These are phyloP conservation scores for Claviceps sp. DNA, from an alignment of 2,329 filamentous ascomycete genomes.

Conservation along the genomic window DNA sequence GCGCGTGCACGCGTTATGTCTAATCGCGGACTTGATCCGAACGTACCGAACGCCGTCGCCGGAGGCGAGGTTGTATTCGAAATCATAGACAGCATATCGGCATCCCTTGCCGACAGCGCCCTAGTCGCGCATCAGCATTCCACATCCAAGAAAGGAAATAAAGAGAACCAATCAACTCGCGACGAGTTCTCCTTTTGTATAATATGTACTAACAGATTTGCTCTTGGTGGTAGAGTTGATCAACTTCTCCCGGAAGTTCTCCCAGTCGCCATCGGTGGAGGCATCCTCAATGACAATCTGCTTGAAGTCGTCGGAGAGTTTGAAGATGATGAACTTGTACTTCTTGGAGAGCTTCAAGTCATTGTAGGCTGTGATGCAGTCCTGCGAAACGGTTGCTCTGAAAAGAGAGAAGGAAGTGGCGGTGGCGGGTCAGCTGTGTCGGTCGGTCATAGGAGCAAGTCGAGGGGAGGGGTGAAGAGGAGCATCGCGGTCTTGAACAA, in stretches of 20 bases:
- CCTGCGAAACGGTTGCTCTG: slow-evolving; percentile 59
- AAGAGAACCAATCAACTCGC: not conserved
- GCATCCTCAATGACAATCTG: slow-evolving; percentile 70
- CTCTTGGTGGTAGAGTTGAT: slow-evolving; percentile 59
- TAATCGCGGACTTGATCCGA: not conserved
- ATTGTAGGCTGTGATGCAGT: slow-evolving; percentile 62
- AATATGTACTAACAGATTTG: slow-evolving; percentile 40
- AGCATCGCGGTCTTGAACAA: not conserved
- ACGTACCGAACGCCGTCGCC: slow-evolving; percentile 59
- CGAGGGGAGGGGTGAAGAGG: not conserved
- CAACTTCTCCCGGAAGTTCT: slow-evolving; percentile 63
- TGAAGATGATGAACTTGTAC: slow-evolving; percentile 80
- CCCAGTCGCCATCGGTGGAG: slow-evolving; percentile 53
- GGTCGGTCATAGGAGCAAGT: slow-evolving; percentile 1
- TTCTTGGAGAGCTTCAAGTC: slow-evolving; percentile 72
- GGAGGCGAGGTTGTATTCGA: slow-evolving; percentile 59
- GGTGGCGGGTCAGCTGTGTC: slow-evolving; percentile 7
- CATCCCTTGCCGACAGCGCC: slow-evolving; percentile 52
- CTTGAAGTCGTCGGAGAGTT: slow-evolving; percentile 72
- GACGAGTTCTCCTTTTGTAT: not conserved
- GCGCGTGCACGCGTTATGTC: not conserved
- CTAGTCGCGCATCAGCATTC: slow-evolving; percentile 20
- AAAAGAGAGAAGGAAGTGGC: not conserved
- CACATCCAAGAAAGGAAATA: not conserved
- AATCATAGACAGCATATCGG: slow-evolving; percentile 76